These are phyloP conservation scores for Hibiscus tridactylites DNA, from an alignment of 345 rosid species.

Conservation along the genomic window DNA sequence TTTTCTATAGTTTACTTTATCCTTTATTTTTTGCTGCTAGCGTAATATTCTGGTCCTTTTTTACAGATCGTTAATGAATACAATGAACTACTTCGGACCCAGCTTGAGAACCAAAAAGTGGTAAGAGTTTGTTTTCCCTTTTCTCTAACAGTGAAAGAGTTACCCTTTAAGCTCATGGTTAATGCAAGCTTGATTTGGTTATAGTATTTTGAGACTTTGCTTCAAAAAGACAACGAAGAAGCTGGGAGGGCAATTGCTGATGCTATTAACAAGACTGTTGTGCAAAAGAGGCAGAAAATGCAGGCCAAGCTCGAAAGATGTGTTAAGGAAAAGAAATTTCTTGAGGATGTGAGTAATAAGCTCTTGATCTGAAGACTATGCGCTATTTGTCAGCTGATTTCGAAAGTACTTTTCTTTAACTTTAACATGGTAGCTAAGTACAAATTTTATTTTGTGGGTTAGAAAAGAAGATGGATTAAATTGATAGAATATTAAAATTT, in stretches of 20 bases:
- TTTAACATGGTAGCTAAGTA: too few species aligned
- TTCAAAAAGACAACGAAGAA: slow-evolving; percentile 76
- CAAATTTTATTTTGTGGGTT: too few species aligned
- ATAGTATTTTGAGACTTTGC: slow-evolving; percentile 72
- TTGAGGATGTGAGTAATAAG: slow-evolving; percentile 67
- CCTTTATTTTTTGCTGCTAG: slow-evolving; percentile 7
- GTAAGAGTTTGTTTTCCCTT: slow-evolving; percentile 33
- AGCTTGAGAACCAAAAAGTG: slow-evolving; percentile 84
- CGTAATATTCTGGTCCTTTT: slow-evolving; percentile 7
- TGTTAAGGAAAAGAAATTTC: slow-evolving; percentile 72
- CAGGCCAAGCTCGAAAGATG: slow-evolving; percentile 76
- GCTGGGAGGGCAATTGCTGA: slow-evolving; percentile 60
- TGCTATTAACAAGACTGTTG: slow-evolving; percentile 52
- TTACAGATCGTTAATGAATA: slow-evolving; percentile 80
- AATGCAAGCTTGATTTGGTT: neutral
- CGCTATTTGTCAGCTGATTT: neutral
- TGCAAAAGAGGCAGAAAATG: slow-evolving; percentile 59
- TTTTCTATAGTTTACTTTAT: slow-evolving; percentile 9
- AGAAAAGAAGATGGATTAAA: too few species aligned
- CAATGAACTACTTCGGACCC: slow-evolving; percentile 72
- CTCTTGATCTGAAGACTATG: neutral
- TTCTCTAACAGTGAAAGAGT: neutral
- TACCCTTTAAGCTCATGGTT: neutral
- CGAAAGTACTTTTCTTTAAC: neutral
- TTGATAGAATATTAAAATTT: too few species aligned